Evolutionary conservation across 73 alveolate genomes (phyloP), one percentile per base, ranked within the genome.

Genomic region (Urostyla sp.): DNA sequence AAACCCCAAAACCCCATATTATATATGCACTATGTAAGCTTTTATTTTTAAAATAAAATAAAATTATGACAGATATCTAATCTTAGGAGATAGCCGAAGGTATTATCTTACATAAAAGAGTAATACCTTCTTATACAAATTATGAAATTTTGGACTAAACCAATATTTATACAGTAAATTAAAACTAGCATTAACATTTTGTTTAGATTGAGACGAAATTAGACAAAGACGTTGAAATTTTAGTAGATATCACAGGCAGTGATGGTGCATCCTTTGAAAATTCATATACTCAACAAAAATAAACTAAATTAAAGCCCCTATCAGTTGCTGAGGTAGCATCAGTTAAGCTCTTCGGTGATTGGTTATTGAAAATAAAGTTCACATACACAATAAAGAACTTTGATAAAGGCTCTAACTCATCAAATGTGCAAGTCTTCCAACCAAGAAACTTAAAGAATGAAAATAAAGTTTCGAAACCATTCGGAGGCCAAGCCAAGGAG

Each of bases 321-420:
- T 59, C 80, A 4, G 3, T 40, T n/a, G 80, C 23, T 1, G 63
- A 37, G 63, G 80, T 66, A 21, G 80, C 80, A n/a, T 48, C 27
- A 45, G 80, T 66, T 15, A 66, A 66, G 18, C 46, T 66, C 24
- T 66, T 43, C 46, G 80, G 80, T 6, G 80, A 66, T 54, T 66
- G 80, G 80, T 34, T 66, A 1, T 48, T 66, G 6, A 66, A 63
- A 66, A 45, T 66, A 21, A 66, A 66, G 66, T 66, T 66, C 66
- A 66, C 80, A 44, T 66, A 66, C 67, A 66, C 80, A 46, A 66
- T 66, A 27, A 66, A 66, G 46, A 66, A 66, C 44, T 52, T 54
- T 66, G 66, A 59, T 43, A 66, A 45, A 27, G 43, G 36, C 66
- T 26, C 57, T 11, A 43, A 46, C 66, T 11, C 27, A 5, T 51